Evolutionary conservation across 2,329 filamentous ascomycete species (phyloP), one percentile per base, ranked within the genome.

Genomic region (Raffaelea arxii): DNA sequence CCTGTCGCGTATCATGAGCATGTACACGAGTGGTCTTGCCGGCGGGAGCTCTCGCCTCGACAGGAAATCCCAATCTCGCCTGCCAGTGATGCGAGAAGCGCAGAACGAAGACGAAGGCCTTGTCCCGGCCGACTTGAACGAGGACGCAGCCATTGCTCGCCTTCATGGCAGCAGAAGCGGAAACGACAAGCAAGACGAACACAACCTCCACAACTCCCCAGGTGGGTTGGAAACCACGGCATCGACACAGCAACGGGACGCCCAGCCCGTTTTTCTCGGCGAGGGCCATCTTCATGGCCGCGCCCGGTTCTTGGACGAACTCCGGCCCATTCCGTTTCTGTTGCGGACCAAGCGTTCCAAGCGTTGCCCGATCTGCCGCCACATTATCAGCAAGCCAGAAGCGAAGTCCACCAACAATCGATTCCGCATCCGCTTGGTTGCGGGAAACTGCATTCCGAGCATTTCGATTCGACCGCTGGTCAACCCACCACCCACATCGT

Each of bases 301-400:
- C 60, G 66, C 76, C 2, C 78, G 76, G 6, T 90, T 92, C 59
- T 66, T 78, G 2, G 75, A 82, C 45, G 79, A 91, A 19, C 77
- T 97, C 5, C 82, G 87, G 24, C 92, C 92, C 0, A 75, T 90
- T 14, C 83, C 90, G 0, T 84, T 86, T 16, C 75, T 94, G 2
- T 78, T 98, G 14, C 83, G 88, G 47, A 94, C 91, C 0, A 96
- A 96, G 61, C 84, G 91, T 32, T 89, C 88, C 19, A 97, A 96
- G 67, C 86, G 92, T 40, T 98, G 92, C 64, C 84, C 87, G 43
- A 77, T 83, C 11, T 98, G 92, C 66, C 84, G 92, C 12, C 91
- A 97, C 67, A 96, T 97, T 60, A 84, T 98, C 55, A 86, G 88
- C 51, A 94, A 94, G 62, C 92, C 91, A 14, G 92, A 98, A 65